A percentile compares a stretch with the other conserved stretches of the same genome.
phyloP scores from a whole-genome alignment of 164 flowering plant species.

The Platanus orientalis region DNA sequence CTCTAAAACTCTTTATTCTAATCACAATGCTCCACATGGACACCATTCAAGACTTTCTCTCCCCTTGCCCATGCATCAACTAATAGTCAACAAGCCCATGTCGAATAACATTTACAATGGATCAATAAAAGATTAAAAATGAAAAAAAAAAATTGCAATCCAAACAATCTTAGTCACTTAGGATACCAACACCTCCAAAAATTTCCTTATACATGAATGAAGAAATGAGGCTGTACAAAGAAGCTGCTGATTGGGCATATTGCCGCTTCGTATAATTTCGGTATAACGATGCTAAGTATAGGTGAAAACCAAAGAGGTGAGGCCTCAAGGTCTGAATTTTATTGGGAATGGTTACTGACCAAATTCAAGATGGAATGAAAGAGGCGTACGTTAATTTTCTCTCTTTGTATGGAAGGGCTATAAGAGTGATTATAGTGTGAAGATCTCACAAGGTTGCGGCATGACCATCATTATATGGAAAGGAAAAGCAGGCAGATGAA shows the following conservation, averaged over 20 bases:
- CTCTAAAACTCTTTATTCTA: conserved; percentile 9
- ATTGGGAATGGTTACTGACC: conserved; percentile 20
- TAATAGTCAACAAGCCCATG: not conserved
- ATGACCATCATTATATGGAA: conserved; percentile 11
- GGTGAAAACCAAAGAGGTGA: conserved; percentile 2
- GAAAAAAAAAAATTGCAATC: not conserved
- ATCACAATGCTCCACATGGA: conserved; percentile 2
- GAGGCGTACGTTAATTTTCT: not conserved
- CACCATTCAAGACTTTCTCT: not conserved
- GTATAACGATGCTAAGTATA: not conserved
- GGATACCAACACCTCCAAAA: conserved; percentile 32
- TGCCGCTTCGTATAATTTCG: not conserved
- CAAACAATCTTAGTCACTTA: conserved; percentile 8
- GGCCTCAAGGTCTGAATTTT: conserved; percentile 10
- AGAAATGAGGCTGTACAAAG: conserved; percentile 35
- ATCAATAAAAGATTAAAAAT: conserved; percentile 4
- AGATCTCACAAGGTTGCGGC: conserved; percentile 21
- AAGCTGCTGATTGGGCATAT: conserved; percentile 7
- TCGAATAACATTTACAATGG: conserved; percentile 9
- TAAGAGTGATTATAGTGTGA: not conserved
- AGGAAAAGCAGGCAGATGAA: conserved; percentile 30
- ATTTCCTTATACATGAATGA: conserved; percentile 39
- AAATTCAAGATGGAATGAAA: conserved; percentile 9
- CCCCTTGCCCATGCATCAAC: conserved; percentile 1
- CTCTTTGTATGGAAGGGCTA: conserved; percentile 11